These are phyloP conservation scores for Austroboletus rostrupii DNA, from an alignment of 1,284 basidiomycete species.

Conservation along the genomic window DNA sequence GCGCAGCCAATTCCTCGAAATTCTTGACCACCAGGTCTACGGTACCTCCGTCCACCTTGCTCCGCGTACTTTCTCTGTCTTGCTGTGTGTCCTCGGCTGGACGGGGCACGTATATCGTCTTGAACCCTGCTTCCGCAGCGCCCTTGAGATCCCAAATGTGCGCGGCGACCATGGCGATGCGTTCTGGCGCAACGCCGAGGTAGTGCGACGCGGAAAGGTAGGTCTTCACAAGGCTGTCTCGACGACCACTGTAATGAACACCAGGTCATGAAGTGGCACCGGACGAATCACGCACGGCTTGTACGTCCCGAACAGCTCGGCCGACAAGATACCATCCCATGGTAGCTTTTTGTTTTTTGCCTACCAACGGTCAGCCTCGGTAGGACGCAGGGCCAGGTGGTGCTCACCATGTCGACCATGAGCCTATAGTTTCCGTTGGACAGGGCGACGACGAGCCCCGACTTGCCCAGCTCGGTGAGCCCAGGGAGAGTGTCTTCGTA, in stretches of 20 bases:
- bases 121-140: conserved; percentile 51
- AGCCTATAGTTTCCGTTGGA: conserved; percentile 63
- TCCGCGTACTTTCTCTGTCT: conserved; percentile 29
- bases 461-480: conserved; percentile 47
- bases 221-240: conserved; percentile 38
- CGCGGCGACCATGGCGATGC: conserved; percentile 61
- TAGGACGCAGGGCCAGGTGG: not conserved
- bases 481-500: conserved; percentile 55
- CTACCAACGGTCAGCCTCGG: conserved; percentile 29
- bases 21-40: conserved; percentile 45
- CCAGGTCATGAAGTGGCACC: not conserved
- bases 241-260: not conserved
- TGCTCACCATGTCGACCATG: conserved; percentile 53
- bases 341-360: conserved; percentile 56
- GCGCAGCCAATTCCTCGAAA: conserved; percentile 39
- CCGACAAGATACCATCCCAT: conserved; percentile 60
- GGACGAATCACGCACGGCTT: conserved; percentile 49
- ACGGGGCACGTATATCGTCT: conserved; percentile 53
- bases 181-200: conserved; percentile 46
- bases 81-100: conserved; percentile 39
- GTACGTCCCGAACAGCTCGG: conserved; percentile 54
- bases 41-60: conserved; percentile 45
- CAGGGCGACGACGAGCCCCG: conserved; percentile 47
- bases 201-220: conserved; percentile 50
- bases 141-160: conserved; percentile 56